phyloP scores from a whole-genome alignment of 345 rosid genomes.

The Aurinia saxatilis region DNA sequence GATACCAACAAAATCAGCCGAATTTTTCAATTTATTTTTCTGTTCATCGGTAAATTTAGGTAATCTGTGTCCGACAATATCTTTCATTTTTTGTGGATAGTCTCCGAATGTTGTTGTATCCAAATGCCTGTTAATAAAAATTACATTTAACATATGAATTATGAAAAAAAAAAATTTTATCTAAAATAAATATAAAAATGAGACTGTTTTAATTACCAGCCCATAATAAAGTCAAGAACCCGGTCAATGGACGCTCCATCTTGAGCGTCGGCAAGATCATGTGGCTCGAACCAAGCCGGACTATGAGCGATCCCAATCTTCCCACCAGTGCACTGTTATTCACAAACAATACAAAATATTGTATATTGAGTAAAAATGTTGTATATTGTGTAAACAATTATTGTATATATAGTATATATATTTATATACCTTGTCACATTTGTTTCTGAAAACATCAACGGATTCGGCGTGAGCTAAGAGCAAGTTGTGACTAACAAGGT shows the following conservation, averaged over 20 bases:
- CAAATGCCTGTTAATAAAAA: constrained; percentile 19
- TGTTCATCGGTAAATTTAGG: constrained; percentile 26
- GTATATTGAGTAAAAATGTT: too few species aligned
- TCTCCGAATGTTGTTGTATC: constrained; percentile 31
- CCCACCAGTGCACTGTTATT: not conserved
- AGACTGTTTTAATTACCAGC: not conserved
- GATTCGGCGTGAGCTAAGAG: constrained; percentile 3
- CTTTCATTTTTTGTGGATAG: constrained; percentile 32
- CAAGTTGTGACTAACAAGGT: not conserved
- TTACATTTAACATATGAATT: too few species aligned
- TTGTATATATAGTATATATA: too few species aligned
- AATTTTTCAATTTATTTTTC: constrained; percentile 25
- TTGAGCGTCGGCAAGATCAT: not conserved
- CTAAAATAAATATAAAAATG: too few species aligned
- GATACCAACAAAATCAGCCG: constrained; percentile 32
- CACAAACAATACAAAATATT: not conserved
- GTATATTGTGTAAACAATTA: too few species aligned
- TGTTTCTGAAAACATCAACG: not conserved
- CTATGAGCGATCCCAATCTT: constrained; percentile 12
- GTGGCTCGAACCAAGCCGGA: constrained; percentile 25
- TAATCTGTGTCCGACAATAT: constrained; percentile 28
- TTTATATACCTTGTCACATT: not conserved
- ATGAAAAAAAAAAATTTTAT: not conserved
- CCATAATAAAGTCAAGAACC: constrained; percentile 12
- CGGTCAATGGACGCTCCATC: not conserved